A percentile compares a stretch with the other conserved stretches of the same genome.
phyloP scores from a whole-genome alignment of 768 basidiomycete species.

The Trametes cinnabarina region DNA sequence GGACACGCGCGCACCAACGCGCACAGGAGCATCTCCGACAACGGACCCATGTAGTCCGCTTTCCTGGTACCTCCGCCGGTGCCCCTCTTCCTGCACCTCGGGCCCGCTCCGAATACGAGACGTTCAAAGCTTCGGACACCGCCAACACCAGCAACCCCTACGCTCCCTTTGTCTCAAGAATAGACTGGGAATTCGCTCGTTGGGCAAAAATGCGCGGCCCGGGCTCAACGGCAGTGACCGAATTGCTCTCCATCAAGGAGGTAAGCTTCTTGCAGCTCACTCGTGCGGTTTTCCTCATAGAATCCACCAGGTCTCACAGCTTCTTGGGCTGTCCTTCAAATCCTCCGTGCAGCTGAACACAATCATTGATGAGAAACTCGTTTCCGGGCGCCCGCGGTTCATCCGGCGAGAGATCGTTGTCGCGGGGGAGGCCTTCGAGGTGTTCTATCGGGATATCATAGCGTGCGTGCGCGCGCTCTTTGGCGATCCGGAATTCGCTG shows the following conservation, averaged over 20 bases:
- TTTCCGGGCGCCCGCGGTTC: constrained; percentile 28
- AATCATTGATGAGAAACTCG: constrained; percentile 34
- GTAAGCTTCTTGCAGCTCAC: constrained; percentile 32
- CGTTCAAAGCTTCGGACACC: background rate
- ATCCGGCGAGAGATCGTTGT: constrained; percentile 27
- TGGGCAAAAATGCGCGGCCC: constrained; percentile 41
- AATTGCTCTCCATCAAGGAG: constrained; percentile 39
- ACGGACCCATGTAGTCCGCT: no score
- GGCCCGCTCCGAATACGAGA: no score
- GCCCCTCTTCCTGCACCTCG: no score
- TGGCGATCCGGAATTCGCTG: constrained; percentile 33
- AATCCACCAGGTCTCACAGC: constrained; percentile 15
- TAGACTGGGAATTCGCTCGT: constrained; percentile 41
- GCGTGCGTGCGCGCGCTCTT: constrained; percentile 37
- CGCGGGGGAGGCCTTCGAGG: constrained; percentile 31
- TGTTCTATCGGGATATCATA: constrained; percentile 36
- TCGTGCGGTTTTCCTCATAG: background rate
- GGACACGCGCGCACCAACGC: no score
- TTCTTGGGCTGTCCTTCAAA: constrained; percentile 34
- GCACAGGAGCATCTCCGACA: no score
- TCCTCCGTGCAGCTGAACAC: constrained; percentile 33
- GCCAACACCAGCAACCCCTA: constrained; percentile 5
- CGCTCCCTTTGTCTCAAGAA: constrained; percentile 35
- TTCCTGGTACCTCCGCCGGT: no score
- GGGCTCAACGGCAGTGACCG: constrained; percentile 38